Conservation (phyloP, 495 filamentous ascomycete genomes). For the Bombardia bombarda region DNA sequence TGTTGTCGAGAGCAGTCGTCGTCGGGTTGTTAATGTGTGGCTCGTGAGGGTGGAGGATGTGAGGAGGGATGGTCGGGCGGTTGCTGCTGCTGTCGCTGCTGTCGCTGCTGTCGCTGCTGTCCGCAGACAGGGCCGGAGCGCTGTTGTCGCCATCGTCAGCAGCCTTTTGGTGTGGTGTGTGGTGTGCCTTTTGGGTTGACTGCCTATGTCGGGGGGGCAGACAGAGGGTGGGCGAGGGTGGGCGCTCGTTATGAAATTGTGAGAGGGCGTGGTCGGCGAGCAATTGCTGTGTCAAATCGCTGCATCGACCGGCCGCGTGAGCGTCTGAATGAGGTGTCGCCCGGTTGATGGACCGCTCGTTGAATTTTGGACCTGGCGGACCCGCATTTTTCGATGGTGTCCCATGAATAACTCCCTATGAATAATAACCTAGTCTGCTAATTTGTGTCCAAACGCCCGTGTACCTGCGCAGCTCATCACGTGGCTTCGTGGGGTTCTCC, state of each 20-base stretch:
- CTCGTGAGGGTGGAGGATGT: constrained; percentile 6
- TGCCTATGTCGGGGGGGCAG: too few relatives aligned
- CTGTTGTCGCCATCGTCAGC: not conserved
- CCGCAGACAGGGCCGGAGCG: not conserved
- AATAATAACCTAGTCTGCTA: not conserved
- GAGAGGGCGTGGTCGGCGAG: too few relatives aligned
- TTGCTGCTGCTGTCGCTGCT: not conserved
- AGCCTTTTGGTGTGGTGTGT: not conserved
- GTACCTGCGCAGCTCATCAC: constrained; percentile 13
- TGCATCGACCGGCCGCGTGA: too few relatives aligned
- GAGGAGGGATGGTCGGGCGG: not conserved
- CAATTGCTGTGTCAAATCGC: too few relatives aligned
- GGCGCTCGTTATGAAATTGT: too few relatives aligned
- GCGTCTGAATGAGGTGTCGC: too few relatives aligned
- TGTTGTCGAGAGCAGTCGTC: constrained; percentile 16
- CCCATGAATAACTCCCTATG: too few relatives aligned
- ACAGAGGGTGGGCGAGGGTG: too few relatives aligned
- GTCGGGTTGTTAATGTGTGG: constrained; percentile 1
- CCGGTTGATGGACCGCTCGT: too few relatives aligned
- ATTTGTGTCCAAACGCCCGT: not conserved
- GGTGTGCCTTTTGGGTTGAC: not conserved
- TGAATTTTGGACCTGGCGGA: not conserved
- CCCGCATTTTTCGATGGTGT: too few relatives aligned
- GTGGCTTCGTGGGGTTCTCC: constrained; percentile 12
- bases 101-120: not conserved